Conservation (phyloP, 192 early-diverging fungal species). For the Piromyces finnis region DNA sequence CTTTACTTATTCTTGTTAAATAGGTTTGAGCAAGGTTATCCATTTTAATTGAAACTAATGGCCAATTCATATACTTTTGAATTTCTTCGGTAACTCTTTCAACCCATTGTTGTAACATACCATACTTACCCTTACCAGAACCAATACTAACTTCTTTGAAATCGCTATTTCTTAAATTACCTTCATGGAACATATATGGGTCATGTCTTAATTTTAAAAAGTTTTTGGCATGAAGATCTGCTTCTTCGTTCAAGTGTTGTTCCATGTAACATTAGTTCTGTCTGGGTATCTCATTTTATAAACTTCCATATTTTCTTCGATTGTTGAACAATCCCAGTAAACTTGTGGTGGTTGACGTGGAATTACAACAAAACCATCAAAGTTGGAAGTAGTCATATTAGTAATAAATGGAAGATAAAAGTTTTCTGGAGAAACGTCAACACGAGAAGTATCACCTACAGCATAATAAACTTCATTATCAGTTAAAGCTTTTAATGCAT, state of each 20-base stretch:
- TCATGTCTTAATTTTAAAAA: neutral
- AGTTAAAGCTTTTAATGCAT: neutral
- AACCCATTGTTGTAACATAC: no score
- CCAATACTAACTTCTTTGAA: no score
- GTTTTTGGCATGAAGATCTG: no score
- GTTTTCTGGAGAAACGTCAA: neutral
- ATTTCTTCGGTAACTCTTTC: no score
- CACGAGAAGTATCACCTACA: neutral
- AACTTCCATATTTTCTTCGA: neutral
- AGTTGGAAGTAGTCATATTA: neutral
- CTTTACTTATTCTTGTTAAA: no score
- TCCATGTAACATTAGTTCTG: no score
- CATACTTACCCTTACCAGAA: no score
- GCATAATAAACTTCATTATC: neutral
- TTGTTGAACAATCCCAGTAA: neutral
- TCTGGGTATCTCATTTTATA: no score
- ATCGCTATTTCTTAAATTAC: neutral
- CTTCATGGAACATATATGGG: slow-evolving; percentile 2
- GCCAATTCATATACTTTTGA: no score
- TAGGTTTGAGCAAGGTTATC: no score
- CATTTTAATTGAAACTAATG: no score
- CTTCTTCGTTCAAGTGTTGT: no score
- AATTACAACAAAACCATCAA: neutral
- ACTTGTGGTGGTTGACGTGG: neutral
- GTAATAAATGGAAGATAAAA: neutral